Base-by-base conservation (phyloP, 2,329 filamentous ascomycete species). In the Penicillium sp. region DNA sequence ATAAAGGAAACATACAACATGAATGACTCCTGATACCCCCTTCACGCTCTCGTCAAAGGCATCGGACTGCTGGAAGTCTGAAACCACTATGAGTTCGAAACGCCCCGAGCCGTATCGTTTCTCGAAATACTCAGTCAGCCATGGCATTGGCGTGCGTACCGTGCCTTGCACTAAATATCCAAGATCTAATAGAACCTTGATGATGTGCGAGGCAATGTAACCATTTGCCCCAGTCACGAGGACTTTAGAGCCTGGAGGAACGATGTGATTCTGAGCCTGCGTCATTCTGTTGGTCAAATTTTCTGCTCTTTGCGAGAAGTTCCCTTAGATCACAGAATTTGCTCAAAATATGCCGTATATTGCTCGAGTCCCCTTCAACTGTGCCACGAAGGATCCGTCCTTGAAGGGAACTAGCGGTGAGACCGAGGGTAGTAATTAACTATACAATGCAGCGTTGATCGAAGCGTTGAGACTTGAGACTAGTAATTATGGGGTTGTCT, bases 201-300 rank as follows among this genome's bases (percentile, higher is more conserved):
- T 60, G 3, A 74, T 60, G 38, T 77, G 71, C 6, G 68, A 68
- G 24, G 62, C 74, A 22, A 77, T 64, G 54, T 70, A 75, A 31
- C 75, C 74, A 42, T 69, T 76, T 2, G 65, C 69, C 6, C 75
- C 74, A 0, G 74, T 77, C 13, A 78, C 68, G 3, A 77, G 67
- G 26, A 77, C 60, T 37, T 53, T 56, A 2, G 64, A 66, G 9
- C 64, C 65, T 6, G 49, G 38, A 7, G 61, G 59, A 24, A 71
- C 62, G 13, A 47, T 37, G 4, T 49, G 49, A 19, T 29, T 19
- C 33, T 37, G 22, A 24, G 28, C n/a, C 21, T 47, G 38, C 1
- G 38, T 39, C 35, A 39, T 33, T n/a, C 5, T 40, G 24, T 5
- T 3, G 22, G 3, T 28, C 7, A 17, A 17, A 24, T 24, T 24